phyloP scores from a whole-genome alignment of 73 alveolate genomes.

The Blepharisma japonicum region DNA sequence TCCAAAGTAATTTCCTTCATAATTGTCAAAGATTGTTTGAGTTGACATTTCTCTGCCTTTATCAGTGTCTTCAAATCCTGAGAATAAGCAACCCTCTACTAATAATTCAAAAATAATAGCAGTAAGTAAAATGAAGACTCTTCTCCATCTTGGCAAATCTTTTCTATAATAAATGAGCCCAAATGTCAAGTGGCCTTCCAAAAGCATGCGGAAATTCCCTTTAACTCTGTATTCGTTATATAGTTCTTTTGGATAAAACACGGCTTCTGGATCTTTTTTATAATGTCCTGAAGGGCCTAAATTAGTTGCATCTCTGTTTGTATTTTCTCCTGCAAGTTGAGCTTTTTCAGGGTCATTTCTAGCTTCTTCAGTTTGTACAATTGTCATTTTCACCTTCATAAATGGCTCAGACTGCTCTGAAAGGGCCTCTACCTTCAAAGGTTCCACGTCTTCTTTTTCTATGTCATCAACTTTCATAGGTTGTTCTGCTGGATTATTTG shows the following conservation, averaged over 20 bases:
- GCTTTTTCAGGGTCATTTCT: too few species aligned
- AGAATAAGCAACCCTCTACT: background rate
- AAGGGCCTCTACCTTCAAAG: background rate
- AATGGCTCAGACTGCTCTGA: too few species aligned
- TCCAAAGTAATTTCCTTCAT: constrained; percentile 1
- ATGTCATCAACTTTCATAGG: background rate
- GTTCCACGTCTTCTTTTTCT: background rate
- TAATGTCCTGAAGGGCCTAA: too few species aligned
- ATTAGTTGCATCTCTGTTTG: too few species aligned
- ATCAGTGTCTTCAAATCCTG: constrained; percentile 13
- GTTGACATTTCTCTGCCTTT: background rate
- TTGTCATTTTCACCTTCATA: too few species aligned
- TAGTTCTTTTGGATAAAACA: too few species aligned
- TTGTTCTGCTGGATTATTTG: background rate
- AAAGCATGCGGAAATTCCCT: too few species aligned
- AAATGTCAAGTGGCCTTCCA: constrained; percentile 15
- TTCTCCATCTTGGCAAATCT: background rate
- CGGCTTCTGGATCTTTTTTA: too few species aligned
- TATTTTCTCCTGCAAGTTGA: too few species aligned
- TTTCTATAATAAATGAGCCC: background rate
- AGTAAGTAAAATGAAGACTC: background rate
- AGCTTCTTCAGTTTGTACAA: too few species aligned
- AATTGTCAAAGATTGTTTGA: background rate
- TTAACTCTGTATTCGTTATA: too few species aligned
- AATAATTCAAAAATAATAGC: background rate